phyloP scores from a whole-genome alignment of 768 basidiomycete species.

The Pleurotus djamor region DNA sequence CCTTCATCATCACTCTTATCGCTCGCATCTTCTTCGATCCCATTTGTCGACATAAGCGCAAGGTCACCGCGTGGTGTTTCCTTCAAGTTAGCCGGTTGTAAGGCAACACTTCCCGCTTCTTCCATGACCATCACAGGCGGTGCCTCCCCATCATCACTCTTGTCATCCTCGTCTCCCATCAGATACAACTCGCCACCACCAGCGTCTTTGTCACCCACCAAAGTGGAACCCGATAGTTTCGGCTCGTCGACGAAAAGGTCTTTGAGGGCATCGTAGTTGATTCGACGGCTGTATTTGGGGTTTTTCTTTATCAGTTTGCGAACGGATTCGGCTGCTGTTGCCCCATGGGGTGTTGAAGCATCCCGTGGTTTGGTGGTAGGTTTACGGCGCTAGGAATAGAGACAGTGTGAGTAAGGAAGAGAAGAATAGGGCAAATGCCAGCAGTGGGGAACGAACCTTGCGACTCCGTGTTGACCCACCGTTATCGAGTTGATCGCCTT shows the following conservation, averaged over 20 bases:
- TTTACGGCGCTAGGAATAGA: slow-evolving; percentile 61
- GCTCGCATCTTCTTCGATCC: slow-evolving; percentile 42
- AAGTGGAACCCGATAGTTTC: neutral
- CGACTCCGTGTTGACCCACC: slow-evolving; percentile 52
- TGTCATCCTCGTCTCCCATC: slow-evolving; percentile 39
- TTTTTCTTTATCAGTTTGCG: slow-evolving; percentile 81
- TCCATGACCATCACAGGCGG: slow-evolving; percentile 36
- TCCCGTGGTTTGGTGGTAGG: slow-evolving; percentile 62
- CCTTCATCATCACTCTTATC: slow-evolving; percentile 55
- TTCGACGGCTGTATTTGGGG: slow-evolving; percentile 85
- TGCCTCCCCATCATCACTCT: slow-evolving; percentile 31
- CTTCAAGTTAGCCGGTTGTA: slow-evolving; percentile 9
- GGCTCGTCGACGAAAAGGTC: slow-evolving; percentile 61
- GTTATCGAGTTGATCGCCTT: slow-evolving; percentile 54
- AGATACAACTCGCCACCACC: slow-evolving; percentile 36
- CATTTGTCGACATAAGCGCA: slow-evolving; percentile 13
- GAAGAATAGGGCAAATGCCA: slow-evolving; percentile 28
- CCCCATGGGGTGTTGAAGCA: slow-evolving; percentile 65
- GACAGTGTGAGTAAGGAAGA: slow-evolving; percentile 10
- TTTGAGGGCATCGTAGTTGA: slow-evolving; percentile 90
- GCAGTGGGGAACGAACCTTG: slow-evolving; percentile 67
- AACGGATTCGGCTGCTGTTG: slow-evolving; percentile 75
- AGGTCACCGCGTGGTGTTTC: slow-evolving; percentile 20
- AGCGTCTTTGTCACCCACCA: slow-evolving; percentile 20
- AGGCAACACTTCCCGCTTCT: slow-evolving; percentile 39